Percentiles rank a stretch among this genome's conserved stretches.
Evolutionary conservation across 176 grass and related monocot species (phyloP).

Genomic region (Oryza meridionalis): DNA sequence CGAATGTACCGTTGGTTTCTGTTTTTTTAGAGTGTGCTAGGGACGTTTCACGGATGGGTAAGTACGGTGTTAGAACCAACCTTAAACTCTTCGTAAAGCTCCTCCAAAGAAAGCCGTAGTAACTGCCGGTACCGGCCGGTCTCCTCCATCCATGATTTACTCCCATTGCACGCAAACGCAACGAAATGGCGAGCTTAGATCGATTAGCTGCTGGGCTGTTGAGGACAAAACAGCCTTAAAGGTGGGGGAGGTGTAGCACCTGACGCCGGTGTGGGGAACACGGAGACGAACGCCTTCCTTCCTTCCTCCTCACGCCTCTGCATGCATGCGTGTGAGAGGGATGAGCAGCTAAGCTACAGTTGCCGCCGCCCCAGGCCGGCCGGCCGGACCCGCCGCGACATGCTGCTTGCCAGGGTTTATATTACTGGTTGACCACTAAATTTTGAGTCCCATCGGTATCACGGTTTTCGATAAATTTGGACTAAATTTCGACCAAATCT

Average conservation of each 20-base stretch:
- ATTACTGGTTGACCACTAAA: too few species aligned
- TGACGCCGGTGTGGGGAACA: slow-evolving; percentile 25
- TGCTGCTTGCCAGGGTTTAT: too few species aligned
- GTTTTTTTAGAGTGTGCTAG: too few species aligned
- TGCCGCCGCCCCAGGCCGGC: too few species aligned
- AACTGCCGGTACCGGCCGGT: slow-evolving; percentile 19
- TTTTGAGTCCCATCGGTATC: too few species aligned
- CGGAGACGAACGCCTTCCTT: background rate
- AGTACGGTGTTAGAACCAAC: too few species aligned
- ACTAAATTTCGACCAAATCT: too few species aligned
- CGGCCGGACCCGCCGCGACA: too few species aligned
- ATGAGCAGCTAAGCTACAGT: background rate
- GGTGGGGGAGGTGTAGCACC: background rate
- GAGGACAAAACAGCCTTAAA: background rate
- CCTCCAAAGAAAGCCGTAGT: background rate
- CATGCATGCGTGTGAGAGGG: background rate
- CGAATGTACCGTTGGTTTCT: too few species aligned
- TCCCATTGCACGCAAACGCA: background rate
- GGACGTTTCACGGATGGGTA: too few species aligned
- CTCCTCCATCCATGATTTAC: slow-evolving; percentile 21
- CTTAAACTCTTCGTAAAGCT: too few species aligned
- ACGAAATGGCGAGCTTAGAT: background rate
- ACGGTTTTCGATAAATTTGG: too few species aligned
- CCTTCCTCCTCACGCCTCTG: slow-evolving; percentile 47
- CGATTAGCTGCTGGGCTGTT: background rate